Base-by-base conservation (phyloP, 805 yeast species). In the Saccharomycopsis schoenii region DNA sequence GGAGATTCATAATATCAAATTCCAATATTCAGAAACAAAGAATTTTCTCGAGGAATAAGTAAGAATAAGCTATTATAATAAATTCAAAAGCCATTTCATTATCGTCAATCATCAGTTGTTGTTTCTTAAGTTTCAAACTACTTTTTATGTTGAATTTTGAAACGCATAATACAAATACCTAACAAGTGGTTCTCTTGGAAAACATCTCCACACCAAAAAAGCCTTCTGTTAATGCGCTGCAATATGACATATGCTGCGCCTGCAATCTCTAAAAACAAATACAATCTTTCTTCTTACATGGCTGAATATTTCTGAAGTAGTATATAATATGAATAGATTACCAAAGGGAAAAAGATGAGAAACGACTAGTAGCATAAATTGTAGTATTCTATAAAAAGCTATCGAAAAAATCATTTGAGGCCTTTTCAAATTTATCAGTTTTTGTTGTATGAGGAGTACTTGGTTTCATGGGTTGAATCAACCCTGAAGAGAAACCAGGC, bases 401-500 rank as follows among this genome's bases (percentile, higher is more conserved):
- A 55, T 63, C 62, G 51, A 63, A 63, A 25, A 63, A 63, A 12
- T 63, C 57, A 47, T 63, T 61, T 8, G 58, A 50, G 17, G 60
- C 40, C 17, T 60, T 62, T 11, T 39, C 21, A 37, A 54, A 55
- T 24, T 56, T 54, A 37, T 43, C 41, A 25, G 29, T 34, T 8
- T 24, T 25, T 9, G 34, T 19, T 21, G 15, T 6, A 25, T 41
- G 15, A 39, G 39, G 17, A n/a, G 29, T 39, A n/a, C 25, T 39
- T 40, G 55, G 60, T 21, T 62, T 72, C 64, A 62, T 72, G 41
- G 71, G 77, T 57, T 68, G 78, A 37, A 66, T 64, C n/a, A 76
- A 62, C 6, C 74, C 66, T 39, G 71, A 69, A 1, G 77, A 74
- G 59, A 77, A 76, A 5, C 80, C 80, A 1, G 80, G 80, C 19